These are phyloP conservation scores for Linnemannia elongata DNA, from an alignment of 192 early-diverging fungal genomes.

Conservation along the genomic window DNA sequence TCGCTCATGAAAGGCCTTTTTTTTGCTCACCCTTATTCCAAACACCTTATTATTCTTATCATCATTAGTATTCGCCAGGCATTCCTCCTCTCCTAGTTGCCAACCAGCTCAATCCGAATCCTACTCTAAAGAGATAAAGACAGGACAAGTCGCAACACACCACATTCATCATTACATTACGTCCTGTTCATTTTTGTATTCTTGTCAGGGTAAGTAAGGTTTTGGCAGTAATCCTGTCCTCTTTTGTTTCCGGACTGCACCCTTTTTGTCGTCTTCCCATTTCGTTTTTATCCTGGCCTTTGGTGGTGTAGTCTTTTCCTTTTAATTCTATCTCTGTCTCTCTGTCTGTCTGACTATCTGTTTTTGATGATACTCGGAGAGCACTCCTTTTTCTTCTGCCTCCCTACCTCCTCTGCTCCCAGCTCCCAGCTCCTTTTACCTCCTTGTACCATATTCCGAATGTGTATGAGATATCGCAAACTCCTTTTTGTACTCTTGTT, in stretches of 20 bases:
- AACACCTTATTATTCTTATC: constrained; percentile 2
- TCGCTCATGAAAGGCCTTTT: not conserved
- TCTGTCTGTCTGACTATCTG: not conserved
- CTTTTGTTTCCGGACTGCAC: not conserved
- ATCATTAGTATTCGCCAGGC: not conserved
- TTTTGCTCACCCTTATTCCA: not conserved
- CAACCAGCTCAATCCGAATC: not conserved
- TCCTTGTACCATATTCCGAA: not conserved
- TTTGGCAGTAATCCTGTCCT: not conserved
- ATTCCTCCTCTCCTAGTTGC: not conserved
- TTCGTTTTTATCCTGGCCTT: not conserved
- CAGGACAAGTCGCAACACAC: not conserved
- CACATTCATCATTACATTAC: not conserved
- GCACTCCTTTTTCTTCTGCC: constrained; percentile 21
- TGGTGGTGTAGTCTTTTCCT: not conserved
- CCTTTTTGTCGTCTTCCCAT: not conserved
- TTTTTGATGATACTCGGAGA: constrained; percentile 7
- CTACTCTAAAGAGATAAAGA: not conserved
- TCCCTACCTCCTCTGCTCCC: constrained; percentile 8
- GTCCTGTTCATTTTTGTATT: not conserved
- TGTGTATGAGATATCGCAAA: not conserved
- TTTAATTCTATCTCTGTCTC: not conserved
- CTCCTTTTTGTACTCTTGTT: not conserved
- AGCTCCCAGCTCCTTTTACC: not conserved
- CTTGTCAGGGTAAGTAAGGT: not conserved